These are phyloP conservation scores for Metschnikowia continentalis DNA, from an alignment of 805 yeast genomes.

Conservation along the genomic window DNA sequence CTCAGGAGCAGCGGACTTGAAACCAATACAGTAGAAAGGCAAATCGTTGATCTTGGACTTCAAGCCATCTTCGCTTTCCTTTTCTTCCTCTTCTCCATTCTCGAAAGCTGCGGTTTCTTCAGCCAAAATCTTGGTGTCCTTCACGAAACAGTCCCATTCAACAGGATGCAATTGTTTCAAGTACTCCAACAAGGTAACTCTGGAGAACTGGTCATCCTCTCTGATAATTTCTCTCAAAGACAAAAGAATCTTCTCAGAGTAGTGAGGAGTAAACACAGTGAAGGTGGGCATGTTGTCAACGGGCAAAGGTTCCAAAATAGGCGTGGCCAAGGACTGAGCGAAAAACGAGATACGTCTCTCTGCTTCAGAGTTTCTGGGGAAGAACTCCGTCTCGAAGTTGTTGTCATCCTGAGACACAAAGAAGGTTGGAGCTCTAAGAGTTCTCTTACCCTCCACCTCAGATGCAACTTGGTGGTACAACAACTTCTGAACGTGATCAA, in stretches of 20 bases:
- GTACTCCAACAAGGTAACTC: slow-evolving; percentile 52
- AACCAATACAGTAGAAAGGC: slow-evolving; percentile 45
- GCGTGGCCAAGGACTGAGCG: slow-evolving; percentile 98
- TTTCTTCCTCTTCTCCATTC: slow-evolving; percentile 45
- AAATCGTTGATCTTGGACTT: slow-evolving; percentile 71
- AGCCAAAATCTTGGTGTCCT: slow-evolving; percentile 51
- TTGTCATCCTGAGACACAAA: slow-evolving; percentile 96
- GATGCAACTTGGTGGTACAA: slow-evolving; percentile 98
- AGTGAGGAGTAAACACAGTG: slow-evolving; percentile 88
- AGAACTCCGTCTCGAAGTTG: slow-evolving; percentile 92
- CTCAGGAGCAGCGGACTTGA: slow-evolving; percentile 46
- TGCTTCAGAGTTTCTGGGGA: slow-evolving; percentile 96
- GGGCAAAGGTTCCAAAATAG: slow-evolving; percentile 97
- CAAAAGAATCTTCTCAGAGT: slow-evolving; percentile 73
- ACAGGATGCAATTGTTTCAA: slow-evolving; percentile 52
- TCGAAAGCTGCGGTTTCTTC: slow-evolving; percentile 74
- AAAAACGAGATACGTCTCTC: slow-evolving; percentile 99
- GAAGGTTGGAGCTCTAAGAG: slow-evolving; percentile 98
- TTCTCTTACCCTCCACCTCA: slow-evolving; percentile 96
- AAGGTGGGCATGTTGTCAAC: slow-evolving; percentile 99
- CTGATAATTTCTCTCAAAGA: slow-evolving; percentile 75
- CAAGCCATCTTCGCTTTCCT: slow-evolving; percentile 54
- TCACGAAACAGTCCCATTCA: slow-evolving; percentile 56
- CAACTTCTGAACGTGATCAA: slow-evolving; percentile 96
- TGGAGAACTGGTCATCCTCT: slow-evolving; percentile 61